These are phyloP conservation scores for Cladosporium oxysporum DNA, from an alignment of 2,329 filamentous ascomycete species.

Conservation along the genomic window DNA sequence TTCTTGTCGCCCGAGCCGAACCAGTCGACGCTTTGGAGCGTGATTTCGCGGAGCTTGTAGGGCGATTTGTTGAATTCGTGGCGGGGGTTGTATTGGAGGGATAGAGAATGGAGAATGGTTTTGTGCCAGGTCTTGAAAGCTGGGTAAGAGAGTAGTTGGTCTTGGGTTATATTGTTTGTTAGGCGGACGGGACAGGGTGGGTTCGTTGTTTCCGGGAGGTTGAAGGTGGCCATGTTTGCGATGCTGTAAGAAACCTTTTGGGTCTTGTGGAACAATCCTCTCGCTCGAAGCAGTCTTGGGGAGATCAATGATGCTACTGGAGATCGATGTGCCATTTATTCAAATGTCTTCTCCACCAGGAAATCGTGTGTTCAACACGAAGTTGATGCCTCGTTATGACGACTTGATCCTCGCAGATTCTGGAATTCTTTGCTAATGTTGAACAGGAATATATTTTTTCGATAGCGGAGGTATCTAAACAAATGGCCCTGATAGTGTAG, in stretches of 20 bases:
- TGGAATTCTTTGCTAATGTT: no score
- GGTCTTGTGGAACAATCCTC: neutral
- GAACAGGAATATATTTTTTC: no score
- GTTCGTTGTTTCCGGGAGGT: conserved; percentile 37
- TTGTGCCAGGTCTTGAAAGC: conserved; percentile 58
- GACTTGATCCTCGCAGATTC: neutral
- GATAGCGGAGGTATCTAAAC: no score
- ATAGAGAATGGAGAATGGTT: conserved; percentile 52
- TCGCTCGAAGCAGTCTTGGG: neutral
- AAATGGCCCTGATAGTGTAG: conserved; percentile 9
- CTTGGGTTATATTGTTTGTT: conserved; percentile 44
- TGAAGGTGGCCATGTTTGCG: conserved; percentile 46
- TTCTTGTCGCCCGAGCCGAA: conserved; percentile 44
- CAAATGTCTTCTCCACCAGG: neutral
- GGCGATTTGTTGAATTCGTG: conserved; percentile 56
- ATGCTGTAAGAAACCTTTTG: neutral
- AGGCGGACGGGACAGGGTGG: conserved; percentile 45
- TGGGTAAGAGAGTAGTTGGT: conserved; percentile 52
- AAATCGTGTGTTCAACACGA: neutral
- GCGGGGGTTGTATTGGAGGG: conserved; percentile 45
- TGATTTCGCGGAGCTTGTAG: conserved; percentile 54
- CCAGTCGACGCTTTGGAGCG: conserved; percentile 57
- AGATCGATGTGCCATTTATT: neutral
- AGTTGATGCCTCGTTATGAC: neutral
- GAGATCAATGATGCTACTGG: neutral